Evolutionary conservation across 495 filamentous ascomycete genomes (phyloP), one percentile per base, ranked within the genome.

Genomic region (Parathielavia appendiculata): DNA sequence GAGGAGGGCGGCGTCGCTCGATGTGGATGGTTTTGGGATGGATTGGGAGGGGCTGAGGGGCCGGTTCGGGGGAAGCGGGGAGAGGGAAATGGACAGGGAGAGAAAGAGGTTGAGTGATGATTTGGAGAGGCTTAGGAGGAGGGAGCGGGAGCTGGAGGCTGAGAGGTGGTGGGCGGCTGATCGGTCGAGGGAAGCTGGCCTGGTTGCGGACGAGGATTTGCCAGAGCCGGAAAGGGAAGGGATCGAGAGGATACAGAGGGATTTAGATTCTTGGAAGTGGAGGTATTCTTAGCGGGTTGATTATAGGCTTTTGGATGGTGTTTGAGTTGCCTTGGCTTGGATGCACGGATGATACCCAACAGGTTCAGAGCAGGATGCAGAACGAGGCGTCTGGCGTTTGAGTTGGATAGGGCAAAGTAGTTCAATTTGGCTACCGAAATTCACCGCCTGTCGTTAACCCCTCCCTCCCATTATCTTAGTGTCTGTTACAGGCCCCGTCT

Each of bases 71-170:
- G 20, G 19, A 12, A 17, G 41, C 10, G 17, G 39, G 10, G 55
- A 47, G 22, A 13, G 56, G 35, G 38, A 53, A 40, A 32, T 38
- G 35, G 45, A 51, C 12, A 17, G 48, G 41, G 40, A 53, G 34
- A 38, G 56, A 41, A 47, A 56, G 20, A 20, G 61, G 39, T 38
- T 52, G 48, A 56, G 50, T 1, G 61, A 63, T 45, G 56, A 63
- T 46, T 34, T 59, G 35, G 61, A 59, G 51, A 9, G 39, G 52
- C 1, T 59, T 40, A 39, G 56, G 47, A 38, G 56, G 50, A 4
- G 26, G 56, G 51, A 59, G 51, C 22, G 50, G 45, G 60, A 59
- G 40, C 11, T 32, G 26, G 46, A 49, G 46, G 46, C 23, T 20
- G 26, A 32, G 26, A 19, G 48, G 41, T 40, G 16, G 35, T 13